Conservation (phyloP, 768 basidiomycete genomes). For the Candolleomyces eurysporus region DNA sequence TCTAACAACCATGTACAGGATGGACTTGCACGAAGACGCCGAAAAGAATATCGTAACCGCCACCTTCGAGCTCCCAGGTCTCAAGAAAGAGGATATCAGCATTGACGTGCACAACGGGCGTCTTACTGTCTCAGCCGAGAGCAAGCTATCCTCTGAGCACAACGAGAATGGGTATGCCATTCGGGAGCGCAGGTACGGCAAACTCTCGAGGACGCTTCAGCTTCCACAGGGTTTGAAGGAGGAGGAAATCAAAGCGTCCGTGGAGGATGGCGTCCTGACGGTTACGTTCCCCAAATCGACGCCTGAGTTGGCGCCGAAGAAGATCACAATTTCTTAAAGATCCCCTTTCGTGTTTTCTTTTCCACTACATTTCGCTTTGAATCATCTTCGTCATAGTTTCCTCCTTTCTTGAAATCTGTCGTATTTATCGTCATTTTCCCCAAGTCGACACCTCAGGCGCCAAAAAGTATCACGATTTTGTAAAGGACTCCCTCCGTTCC, state of each 20-base stretch:
- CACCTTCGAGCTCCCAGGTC: slow-evolving; percentile 56
- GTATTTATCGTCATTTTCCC: no score
- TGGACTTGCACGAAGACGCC: slow-evolving; percentile 53
- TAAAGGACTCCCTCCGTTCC: no score
- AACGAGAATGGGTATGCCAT: slow-evolving; percentile 39
- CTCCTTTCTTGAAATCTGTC: no score
- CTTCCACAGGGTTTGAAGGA: slow-evolving; percentile 51
- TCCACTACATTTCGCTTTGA: no score
- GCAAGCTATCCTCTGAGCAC: slow-evolving; percentile 26
- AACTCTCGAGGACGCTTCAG: slow-evolving; percentile 43
- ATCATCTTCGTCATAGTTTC: no score
- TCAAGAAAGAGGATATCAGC: slow-evolving; percentile 47
- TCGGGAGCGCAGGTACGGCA: slow-evolving; percentile 48
- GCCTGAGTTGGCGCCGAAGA: slow-evolving; percentile 28
- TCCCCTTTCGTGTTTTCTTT: no score
- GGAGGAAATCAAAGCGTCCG: slow-evolving; percentile 31
- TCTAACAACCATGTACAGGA: slow-evolving; percentile 28
- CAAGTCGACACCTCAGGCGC: no score
- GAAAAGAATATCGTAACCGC: slow-evolving; percentile 50
- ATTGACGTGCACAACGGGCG: slow-evolving; percentile 51
- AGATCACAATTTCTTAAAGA: slow-evolving; percentile 33
- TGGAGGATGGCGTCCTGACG: slow-evolving; percentile 53
- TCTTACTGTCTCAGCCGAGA: slow-evolving; percentile 53
- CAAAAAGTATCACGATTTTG: no score
- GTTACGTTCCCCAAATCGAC: slow-evolving; percentile 52